Evolutionary conservation across 345 rosid species (phyloP).

Genomic region (Populus alba): DNA sequence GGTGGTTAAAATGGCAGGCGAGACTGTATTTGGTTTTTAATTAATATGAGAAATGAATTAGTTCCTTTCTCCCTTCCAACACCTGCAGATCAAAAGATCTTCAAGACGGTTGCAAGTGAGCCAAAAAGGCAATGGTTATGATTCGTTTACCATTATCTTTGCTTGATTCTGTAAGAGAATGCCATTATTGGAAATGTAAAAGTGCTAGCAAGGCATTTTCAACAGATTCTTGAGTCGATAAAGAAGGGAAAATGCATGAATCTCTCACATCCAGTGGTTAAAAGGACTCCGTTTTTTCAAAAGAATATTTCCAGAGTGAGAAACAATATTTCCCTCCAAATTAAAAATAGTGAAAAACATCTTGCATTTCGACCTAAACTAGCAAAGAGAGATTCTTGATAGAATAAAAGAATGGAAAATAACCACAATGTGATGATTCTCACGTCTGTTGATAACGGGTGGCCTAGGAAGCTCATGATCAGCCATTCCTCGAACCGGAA

Average conservation of each 20-base stretch:
- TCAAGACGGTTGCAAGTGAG: background rate
- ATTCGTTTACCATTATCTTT: background rate
- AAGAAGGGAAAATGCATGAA: background rate
- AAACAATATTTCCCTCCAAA: background rate
- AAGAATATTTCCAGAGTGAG: background rate
- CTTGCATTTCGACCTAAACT: background rate
- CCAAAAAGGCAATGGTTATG: background rate
- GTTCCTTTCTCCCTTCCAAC: background rate
- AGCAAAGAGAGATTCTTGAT: background rate
- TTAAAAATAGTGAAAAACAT: background rate
- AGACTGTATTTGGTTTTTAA: background rate
- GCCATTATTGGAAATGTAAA: background rate
- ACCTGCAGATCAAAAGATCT: background rate
- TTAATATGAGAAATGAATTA: background rate
- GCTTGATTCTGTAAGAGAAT: background rate
- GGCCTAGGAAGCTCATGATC: slow-evolving; percentile 71
- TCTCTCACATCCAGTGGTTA: background rate
- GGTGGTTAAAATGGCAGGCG: slow-evolving; percentile 19
- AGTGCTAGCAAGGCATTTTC: background rate
- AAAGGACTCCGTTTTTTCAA: background rate
- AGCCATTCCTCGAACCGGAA: slow-evolving; percentile 53
- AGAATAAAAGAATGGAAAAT: background rate
- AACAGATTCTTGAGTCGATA: background rate
- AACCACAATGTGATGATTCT: slow-evolving; percentile 19
- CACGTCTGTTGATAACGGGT: slow-evolving; percentile 78